Conservation (phyloP, 805 yeast species). For the Kluyveromyces wickerhamii region DNA sequence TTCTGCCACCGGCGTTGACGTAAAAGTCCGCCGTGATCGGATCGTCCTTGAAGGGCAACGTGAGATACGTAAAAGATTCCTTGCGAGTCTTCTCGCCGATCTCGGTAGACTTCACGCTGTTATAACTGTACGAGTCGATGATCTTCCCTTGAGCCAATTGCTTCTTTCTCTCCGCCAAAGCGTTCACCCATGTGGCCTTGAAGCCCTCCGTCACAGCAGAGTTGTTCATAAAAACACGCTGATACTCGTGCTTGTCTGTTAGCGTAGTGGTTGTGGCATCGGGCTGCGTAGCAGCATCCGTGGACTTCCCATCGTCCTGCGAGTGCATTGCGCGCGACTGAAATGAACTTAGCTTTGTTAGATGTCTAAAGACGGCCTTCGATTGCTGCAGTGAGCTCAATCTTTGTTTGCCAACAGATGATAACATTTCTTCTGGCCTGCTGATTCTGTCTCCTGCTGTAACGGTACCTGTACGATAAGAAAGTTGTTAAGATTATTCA, state of each 20-base stretch:
- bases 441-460: too few relatives aligned
- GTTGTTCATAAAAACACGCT: conserved; percentile 29
- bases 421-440: too few relatives aligned
- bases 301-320: conserved; percentile 11
- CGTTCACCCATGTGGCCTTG: conserved; percentile 78
- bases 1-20: conserved; percentile 83
- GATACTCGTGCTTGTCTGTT: conserved; percentile 51
- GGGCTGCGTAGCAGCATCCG: conserved; percentile 30
- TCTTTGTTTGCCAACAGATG: too few relatives aligned
- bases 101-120: conserved; percentile 61
- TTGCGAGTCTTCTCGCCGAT: conserved; percentile 65
- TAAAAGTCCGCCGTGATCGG: conserved; percentile 77
- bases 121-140: conserved; percentile 62
- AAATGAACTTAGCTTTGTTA: too few relatives aligned
- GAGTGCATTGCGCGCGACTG: conserved; percentile 6
- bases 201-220: conserved; percentile 22
- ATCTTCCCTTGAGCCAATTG: conserved; percentile 67
- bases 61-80: conserved; percentile 66
- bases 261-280: conserved; percentile 68
- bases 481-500: too few relatives aligned
- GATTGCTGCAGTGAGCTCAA: too few relatives aligned
- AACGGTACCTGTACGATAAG: too few relatives aligned
- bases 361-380: too few relatives aligned
- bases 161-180: conserved; percentile 63
- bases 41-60: conserved; percentile 80